Conservation (phyloP, 2,329 filamentous ascomycete species). For the Pseudocercospora cruenta region DNA sequence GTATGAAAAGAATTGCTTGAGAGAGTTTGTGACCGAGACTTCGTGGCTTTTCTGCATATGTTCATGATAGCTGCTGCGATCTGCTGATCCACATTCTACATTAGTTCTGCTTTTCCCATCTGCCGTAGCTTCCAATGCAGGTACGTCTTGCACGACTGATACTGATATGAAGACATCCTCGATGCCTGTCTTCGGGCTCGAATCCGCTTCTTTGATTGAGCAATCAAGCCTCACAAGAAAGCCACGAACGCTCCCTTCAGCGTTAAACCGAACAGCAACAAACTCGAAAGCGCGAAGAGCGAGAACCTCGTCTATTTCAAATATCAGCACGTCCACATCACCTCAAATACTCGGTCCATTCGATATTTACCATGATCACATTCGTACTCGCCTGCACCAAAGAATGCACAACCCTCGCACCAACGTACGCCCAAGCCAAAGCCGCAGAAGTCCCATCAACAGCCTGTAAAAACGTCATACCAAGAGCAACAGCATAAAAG, state of each 20-base stretch:
- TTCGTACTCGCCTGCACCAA: slow-evolving; percentile 46
- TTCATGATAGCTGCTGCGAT: background rate
- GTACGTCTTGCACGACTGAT: background rate
- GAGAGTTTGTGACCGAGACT: background rate
- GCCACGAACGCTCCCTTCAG: background rate
- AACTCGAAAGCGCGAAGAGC: background rate
- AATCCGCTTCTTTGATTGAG: background rate
- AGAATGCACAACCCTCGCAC: slow-evolving; percentile 45
- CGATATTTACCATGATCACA: slow-evolving; percentile 35
- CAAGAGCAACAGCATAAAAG: slow-evolving; percentile 48
- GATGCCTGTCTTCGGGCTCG: background rate
- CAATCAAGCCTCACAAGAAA: background rate
- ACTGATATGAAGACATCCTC: background rate
- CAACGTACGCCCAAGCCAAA: slow-evolving; percentile 51
- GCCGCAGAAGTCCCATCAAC: slow-evolving; percentile 35
- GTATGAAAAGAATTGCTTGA: background rate
- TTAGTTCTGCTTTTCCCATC: background rate
- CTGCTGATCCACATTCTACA: background rate
- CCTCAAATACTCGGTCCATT: background rate
- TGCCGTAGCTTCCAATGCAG: background rate
- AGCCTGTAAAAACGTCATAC: slow-evolving; percentile 40
- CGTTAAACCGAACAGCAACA: background rate
- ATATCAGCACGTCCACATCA: background rate
- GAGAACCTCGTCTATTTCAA: background rate
- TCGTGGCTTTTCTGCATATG: background rate